Percentiles rank a stretch among this genome's conserved stretches.
Conservation (phyloP, 371 early-diverging fungal species). For the Mortierella sp. region DNA sequence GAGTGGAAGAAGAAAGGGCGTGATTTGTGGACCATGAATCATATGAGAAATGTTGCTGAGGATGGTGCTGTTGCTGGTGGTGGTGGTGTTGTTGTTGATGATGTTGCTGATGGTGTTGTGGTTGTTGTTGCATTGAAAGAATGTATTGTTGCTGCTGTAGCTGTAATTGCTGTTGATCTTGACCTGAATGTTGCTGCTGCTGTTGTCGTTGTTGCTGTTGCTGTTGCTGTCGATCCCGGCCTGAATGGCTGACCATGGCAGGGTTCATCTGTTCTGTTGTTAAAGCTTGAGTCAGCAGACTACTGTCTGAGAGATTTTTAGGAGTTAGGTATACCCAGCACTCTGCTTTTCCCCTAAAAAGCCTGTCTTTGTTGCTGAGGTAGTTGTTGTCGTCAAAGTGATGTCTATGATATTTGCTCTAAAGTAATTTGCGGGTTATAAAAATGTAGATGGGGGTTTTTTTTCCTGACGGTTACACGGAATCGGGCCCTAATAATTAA, state of each 20-base stretch:
- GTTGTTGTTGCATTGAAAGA: background rate
- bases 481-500: constrained; percentile 3
- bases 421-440: too few species aligned
- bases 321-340: constrained; percentile 30
- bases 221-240: constrained; percentile 11
- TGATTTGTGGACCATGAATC: constrained; percentile 8
- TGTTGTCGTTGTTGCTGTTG: constrained; percentile 22
- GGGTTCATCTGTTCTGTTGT: constrained; percentile 27
- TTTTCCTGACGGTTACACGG: constrained; percentile 9
- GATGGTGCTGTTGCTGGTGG: background rate
- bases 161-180: constrained; percentile 17
- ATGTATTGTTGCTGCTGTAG: constrained; percentile 23
- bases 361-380: background rate
- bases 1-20: constrained; percentile 27
- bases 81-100: constrained; percentile 21
- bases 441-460: background rate
- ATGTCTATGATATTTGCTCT: background rate
- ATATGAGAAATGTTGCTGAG: background rate
- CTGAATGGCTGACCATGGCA: background rate
- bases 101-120: constrained; percentile 16
- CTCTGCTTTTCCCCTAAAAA: background rate
- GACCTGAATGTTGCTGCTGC: constrained; percentile 18
- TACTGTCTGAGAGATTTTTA: constrained; percentile 21
- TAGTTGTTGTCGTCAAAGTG: background rate
- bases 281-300: constrained; percentile 45